Percentiles rank a stretch among this genome's conserved stretches.
phyloP scores from a whole-genome alignment of 352 stramenopile genomes.

The Globisporangium carolinianum region DNA sequence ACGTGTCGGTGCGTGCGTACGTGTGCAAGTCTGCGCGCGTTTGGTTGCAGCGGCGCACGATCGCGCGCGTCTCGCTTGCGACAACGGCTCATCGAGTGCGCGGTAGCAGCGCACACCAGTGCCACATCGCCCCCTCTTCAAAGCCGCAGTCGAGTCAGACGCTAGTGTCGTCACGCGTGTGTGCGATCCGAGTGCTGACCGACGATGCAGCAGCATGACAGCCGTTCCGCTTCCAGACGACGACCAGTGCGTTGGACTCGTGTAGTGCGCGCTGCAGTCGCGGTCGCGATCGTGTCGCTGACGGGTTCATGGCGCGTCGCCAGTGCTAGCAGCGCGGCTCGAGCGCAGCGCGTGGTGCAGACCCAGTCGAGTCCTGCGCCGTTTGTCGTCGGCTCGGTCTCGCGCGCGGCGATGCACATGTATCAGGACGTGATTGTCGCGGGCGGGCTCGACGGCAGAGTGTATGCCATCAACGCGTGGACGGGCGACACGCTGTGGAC shows the following conservation, averaged over 20 bases:
- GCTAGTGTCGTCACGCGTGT: not conserved
- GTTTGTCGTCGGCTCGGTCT: conserved; percentile 1
- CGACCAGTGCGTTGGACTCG: not conserved
- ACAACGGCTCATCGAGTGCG: not conserved
- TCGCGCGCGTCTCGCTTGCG: conserved; percentile 1
- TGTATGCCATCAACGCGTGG: conserved; percentile 77
- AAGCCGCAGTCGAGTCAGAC: not conserved
- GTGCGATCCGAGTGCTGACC: too few relatives aligned
- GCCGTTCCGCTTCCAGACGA: not conserved
- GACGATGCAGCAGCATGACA: conserved; percentile 4
- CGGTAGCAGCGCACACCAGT: too few relatives aligned
- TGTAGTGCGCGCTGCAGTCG: not conserved
- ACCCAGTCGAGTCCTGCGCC: conserved; percentile 3
- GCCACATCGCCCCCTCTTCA: not conserved
- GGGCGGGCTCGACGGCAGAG: conserved; percentile 64
- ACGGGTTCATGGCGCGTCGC: not conserved
- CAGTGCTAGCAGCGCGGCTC: not conserved
- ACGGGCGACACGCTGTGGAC: conserved; percentile 72
- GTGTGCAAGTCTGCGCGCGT: not conserved
- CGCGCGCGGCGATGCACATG: not conserved
- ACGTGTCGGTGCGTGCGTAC: not conserved
- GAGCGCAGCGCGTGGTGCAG: conserved; percentile 3
- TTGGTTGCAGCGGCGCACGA: not conserved
- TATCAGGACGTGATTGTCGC: conserved; percentile 52
- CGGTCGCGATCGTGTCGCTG: not conserved